Evolutionary conservation across 106 monocot genomes (phyloP).

Genomic region (Dioscorea alata): DNA sequence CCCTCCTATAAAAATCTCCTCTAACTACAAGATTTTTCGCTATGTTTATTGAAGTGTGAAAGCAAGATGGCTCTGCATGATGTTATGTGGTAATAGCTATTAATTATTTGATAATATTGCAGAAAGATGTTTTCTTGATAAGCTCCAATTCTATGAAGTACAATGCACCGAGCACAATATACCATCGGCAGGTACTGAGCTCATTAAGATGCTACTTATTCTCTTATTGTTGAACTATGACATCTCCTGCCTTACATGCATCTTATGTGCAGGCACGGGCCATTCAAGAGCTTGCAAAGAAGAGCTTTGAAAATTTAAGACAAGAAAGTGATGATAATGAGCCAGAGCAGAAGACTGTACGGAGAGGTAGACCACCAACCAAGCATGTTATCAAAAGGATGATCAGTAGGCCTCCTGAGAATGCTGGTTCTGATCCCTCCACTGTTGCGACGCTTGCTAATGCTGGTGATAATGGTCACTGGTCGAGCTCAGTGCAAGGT

Average conservation of each 20-base stretch:
- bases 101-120: slow-evolving; percentile 7
- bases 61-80: too few species aligned
- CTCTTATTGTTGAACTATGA: too few species aligned
- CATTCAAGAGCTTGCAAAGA: slow-evolving; percentile 72
- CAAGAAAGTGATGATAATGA: slow-evolving; percentile 58
- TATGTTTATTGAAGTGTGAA: too few species aligned
- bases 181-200: slow-evolving; percentile 51
- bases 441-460: slow-evolving; percentile 37
- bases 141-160: slow-evolving; percentile 68
- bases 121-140: slow-evolving; percentile 65
- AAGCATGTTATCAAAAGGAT: slow-evolving; percentile 28
- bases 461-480: slow-evolving; percentile 24
- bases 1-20: too few species aligned
- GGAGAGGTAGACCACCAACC: slow-evolving; percentile 47
- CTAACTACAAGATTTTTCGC: too few species aligned
- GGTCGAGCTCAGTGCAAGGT: slow-evolving; percentile 13
- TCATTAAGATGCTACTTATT: neutral
- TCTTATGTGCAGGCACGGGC: slow-evolving; percentile 38
- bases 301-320: slow-evolving; percentile 66
- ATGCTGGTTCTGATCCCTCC: slow-evolving; percentile 25
- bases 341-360: slow-evolving; percentile 34
- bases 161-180: slow-evolving; percentile 59
- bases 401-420: slow-evolving; percentile 30
- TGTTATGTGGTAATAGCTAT: too few species aligned
- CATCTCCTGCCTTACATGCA: too few species aligned